Percentiles rank a stretch among this genome's conserved stretches.
phyloP scores from a whole-genome alignment of 345 rosid genomes.

The Rhodomyrtus tomentosa region DNA sequence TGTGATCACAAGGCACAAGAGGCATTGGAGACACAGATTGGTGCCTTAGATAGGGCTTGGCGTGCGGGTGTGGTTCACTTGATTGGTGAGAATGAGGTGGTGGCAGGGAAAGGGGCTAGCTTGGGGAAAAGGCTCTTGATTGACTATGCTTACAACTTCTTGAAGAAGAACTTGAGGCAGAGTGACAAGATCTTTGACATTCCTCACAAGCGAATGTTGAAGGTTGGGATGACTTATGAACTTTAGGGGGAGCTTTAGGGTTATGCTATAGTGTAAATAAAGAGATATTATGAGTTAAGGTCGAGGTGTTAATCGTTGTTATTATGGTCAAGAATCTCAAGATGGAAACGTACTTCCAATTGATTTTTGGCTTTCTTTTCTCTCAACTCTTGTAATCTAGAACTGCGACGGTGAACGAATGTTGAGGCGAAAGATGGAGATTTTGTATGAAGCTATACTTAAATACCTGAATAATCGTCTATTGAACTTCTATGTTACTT shows the following conservation, averaged over 20 bases:
- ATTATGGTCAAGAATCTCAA: not conserved
- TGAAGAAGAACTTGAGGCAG: conserved; percentile 27
- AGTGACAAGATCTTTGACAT: conserved; percentile 26
- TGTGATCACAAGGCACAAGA: not conserved
- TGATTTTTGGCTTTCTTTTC: not conserved
- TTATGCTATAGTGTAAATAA: not conserved
- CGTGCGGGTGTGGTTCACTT: conserved; percentile 26
- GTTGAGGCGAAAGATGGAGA: not conserved
- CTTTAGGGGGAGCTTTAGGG: conserved; percentile 6
- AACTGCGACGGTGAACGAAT: not conserved
- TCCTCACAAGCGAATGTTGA: conserved; percentile 40
- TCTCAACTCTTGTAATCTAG: not conserved
- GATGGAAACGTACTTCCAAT: not conserved
- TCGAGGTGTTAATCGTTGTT: not conserved
- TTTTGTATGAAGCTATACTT: not conserved
- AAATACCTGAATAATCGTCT: not conserved
- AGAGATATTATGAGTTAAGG: not conserved
- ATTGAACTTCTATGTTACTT: not conserved
- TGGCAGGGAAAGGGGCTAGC: conserved; percentile 19
- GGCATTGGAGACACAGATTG: conserved; percentile 8
- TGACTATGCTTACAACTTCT: conserved; percentile 28
- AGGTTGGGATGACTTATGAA: conserved; percentile 47
- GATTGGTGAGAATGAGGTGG: conserved; percentile 30
- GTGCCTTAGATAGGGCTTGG: conserved; percentile 20
- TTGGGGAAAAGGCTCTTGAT: conserved; percentile 19